Percentiles rank a stretch among this genome's conserved stretches.
These are phyloP conservation scores for Fusarium fujikuroi DNA, from an alignment of 2,329 filamentous ascomycete genomes.

Conservation along the genomic window DNA sequence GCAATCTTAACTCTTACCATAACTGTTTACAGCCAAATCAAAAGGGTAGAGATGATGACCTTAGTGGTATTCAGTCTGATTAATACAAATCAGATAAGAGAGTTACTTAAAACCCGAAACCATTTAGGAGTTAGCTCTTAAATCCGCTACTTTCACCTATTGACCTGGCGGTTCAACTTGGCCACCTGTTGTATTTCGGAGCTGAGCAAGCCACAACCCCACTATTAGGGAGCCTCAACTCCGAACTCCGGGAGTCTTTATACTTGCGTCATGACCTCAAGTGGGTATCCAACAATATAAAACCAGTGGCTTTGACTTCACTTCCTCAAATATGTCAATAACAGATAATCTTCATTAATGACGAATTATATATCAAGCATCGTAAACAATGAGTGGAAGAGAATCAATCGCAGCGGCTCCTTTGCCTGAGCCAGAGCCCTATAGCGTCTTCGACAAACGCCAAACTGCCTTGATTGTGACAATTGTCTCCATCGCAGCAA, in stretches of 20 bases:
- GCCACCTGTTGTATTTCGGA: neutral
- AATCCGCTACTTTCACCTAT: no score
- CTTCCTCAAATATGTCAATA: rapidly evolving
- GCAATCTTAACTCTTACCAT: rapidly evolving
- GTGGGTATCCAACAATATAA: rapidly evolving
- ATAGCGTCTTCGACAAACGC: conserved; percentile 61
- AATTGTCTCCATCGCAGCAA: conserved; percentile 61
- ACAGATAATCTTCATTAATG: rapidly evolving
- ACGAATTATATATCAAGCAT: neutral
- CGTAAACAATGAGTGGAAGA: neutral
- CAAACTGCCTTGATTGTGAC: conserved; percentile 61
- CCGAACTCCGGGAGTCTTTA: neutral
- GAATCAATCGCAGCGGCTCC: neutral
- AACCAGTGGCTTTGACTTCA: rapidly evolving
- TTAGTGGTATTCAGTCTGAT: rapidly evolving
- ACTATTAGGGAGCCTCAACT: rapidly evolving
- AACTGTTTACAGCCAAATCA: rapidly evolving
- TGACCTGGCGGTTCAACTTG: no score
- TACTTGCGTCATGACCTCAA: no score
- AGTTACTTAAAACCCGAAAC: rapidly evolving
- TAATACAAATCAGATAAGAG: rapidly evolving
- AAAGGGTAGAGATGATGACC: neutral
- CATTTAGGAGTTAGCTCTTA: rapidly evolving
- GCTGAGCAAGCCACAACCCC: neutral
- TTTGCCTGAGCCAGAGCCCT: conserved; percentile 43